phyloP scores from a whole-genome alignment of 768 basidiomycete genomes.

The Tephrocybe rancida region DNA sequence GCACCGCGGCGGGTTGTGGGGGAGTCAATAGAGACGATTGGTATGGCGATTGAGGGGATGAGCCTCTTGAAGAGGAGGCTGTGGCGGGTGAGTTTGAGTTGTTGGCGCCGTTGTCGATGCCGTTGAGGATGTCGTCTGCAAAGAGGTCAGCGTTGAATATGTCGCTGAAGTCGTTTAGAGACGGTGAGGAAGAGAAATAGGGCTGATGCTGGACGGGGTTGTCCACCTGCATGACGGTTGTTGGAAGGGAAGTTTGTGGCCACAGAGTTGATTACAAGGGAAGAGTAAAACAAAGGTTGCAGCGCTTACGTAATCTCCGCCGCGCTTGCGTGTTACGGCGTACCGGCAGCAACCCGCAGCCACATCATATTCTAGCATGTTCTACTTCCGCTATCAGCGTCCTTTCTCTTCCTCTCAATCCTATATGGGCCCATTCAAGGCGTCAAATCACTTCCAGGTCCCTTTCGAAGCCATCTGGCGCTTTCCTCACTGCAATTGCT shows the following conservation, averaged over 20 bases:
- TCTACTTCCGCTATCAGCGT: slow-evolving; percentile 2
- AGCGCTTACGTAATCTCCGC: slow-evolving; percentile 14
- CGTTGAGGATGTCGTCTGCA: slow-evolving; percentile 27
- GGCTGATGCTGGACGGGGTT: slow-evolving; percentile 28
- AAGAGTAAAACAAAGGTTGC: slow-evolving; percentile 11
- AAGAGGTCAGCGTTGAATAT: slow-evolving; percentile 70
- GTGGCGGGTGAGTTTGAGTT: slow-evolving; percentile 36
- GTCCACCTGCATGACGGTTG: slow-evolving; percentile 43
- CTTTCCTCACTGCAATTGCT: not conserved
- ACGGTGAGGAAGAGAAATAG: slow-evolving; percentile 21
- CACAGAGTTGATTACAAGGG: not conserved
- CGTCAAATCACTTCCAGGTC: not conserved
- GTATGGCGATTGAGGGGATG: slow-evolving; percentile 46
- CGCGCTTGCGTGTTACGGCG: slow-evolving; percentile 16
- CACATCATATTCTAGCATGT: slow-evolving; percentile 12
- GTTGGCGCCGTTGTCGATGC: slow-evolving; percentile 11
- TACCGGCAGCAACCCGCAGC: slow-evolving; percentile 1
- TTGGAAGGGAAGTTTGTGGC: slow-evolving; percentile 4
- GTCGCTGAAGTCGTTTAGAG: slow-evolving; percentile 52
- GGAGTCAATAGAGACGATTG: slow-evolving; percentile 46
- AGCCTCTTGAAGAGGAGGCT: slow-evolving; percentile 41
- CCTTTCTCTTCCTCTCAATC: not conserved
- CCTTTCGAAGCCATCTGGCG: not conserved
- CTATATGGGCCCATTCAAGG: too few species aligned
- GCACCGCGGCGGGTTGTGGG: slow-evolving; percentile 35